phyloP scores from a whole-genome alignment of 345 rosid genomes.

The Salix udensis region DNA sequence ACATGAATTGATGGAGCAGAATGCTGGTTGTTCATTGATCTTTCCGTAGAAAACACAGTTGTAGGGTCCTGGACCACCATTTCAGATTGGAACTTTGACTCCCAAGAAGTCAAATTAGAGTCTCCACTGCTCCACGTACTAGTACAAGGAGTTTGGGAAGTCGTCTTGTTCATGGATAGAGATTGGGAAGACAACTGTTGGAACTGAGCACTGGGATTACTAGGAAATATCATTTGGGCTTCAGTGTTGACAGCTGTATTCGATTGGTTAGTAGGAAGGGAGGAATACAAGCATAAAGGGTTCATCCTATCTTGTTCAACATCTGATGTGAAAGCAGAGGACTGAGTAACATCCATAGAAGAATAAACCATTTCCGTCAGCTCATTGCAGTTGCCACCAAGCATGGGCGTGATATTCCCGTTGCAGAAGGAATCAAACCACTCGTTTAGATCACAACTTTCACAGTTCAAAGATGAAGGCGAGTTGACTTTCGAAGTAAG shows the following conservation, averaged over 20 bases:
- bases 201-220: conserved; percentile 1
- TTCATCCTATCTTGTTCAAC: conserved; percentile 17
- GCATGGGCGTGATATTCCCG: conserved; percentile 34
- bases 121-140: conserved; percentile 39
- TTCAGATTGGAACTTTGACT: conserved; percentile 26
- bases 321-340: conserved; percentile 12
- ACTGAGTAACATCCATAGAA: conserved; percentile 21
- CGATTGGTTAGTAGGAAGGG: neutral
- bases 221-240: conserved; percentile 11
- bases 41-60: conserved; percentile 3
- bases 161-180: conserved; percentile 16
- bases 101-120: conserved; percentile 43
- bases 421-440: conserved; percentile 56
- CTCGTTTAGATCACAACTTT: conserved; percentile 41
- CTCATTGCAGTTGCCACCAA: conserved; percentile 39
- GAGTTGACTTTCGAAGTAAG: conserved; percentile 17
- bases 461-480: conserved; percentile 38
- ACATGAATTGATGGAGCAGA: conserved; percentile 12
- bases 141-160: conserved; percentile 27
- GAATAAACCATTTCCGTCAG: conserved; percentile 35
- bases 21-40: conserved; percentile 8
- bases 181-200: conserved; percentile 13
- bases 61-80: conserved; percentile 1
- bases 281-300: conserved; percentile 15
- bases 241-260: conserved; percentile 2